A percentile compares a stretch with the other conserved stretches of the same genome.
Evolutionary conservation across 2,329 filamentous ascomycete genomes (phyloP).

Genomic region (Stemphylium vesicarium): DNA sequence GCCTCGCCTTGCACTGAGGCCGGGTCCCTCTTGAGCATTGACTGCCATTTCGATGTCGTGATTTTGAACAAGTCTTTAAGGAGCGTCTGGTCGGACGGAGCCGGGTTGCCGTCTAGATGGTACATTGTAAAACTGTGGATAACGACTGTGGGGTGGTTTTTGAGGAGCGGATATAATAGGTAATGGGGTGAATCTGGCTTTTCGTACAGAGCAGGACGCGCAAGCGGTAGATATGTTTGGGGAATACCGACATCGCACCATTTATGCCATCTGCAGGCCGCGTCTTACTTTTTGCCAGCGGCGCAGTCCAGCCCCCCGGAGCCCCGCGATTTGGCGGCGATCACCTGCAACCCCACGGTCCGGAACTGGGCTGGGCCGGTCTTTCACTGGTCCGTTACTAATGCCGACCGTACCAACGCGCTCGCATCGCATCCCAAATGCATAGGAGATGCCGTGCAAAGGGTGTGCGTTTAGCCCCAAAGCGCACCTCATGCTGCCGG

Average conservation of each 20-base stretch:
- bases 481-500: no score
- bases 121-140: constrained; percentile 22
- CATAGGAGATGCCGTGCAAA: no score
- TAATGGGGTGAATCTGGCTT: not conserved
- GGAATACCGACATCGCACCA: constrained; percentile 15
- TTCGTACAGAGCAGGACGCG: not conserved
- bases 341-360: constrained; percentile 9
- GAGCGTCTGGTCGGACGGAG: constrained; percentile 25
- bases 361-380: constrained; percentile 2
- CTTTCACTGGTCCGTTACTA: no score
- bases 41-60: constrained; percentile 30
- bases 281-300: not conserved
- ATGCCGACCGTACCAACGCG: no score
- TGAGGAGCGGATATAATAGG: not conserved
- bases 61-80: constrained; percentile 29
- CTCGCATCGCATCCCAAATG: no score
- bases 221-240: constrained; percentile 11
- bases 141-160: not conserved
- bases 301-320: constrained; percentile 12
- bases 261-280: not conserved
- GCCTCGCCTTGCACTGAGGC: constrained; percentile 4
- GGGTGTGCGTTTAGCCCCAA: not conserved
- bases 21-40: constrained; percentile 20
- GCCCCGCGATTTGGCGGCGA: constrained; percentile 7
- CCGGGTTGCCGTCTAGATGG: constrained; percentile 33